Conservation (phyloP, 495 filamentous ascomycete species). For the Physcia stellaris region DNA sequence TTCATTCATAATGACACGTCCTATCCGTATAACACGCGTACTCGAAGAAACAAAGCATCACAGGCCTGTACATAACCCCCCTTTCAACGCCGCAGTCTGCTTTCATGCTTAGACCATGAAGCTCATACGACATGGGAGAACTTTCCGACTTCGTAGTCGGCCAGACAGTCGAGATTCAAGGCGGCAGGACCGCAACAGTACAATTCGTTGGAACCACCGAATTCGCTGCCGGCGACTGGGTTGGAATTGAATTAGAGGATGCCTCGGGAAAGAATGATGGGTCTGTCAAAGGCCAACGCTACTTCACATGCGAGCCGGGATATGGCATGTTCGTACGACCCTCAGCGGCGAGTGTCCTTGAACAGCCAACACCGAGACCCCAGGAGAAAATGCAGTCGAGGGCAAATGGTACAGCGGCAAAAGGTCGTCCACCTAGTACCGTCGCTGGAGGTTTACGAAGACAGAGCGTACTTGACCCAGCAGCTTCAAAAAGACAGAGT, state of each 20-base stretch:
- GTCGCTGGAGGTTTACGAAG: constrained; percentile 20
- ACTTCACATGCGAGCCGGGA: constrained; percentile 71
- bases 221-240: constrained; percentile 75
- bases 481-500: constrained; percentile 47
- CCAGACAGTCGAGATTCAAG: constrained; percentile 53
- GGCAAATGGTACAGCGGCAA: constrained; percentile 15
- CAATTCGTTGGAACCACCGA: constrained; percentile 67
- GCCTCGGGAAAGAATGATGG: constrained; percentile 91
- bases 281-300: constrained; percentile 72
- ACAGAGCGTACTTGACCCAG: constrained; percentile 32
- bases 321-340: constrained; percentile 85
- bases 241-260: constrained; percentile 79
- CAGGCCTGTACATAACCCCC: too few relatives aligned
- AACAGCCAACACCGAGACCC: constrained; percentile 35
- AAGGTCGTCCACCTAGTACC: constrained; percentile 19
- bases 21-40: too few relatives aligned
- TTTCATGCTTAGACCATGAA: too few relatives aligned
- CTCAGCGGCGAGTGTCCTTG: constrained; percentile 43
- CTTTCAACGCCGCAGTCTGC: too few relatives aligned
- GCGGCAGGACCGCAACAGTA: constrained; percentile 63
- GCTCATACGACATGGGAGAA: constrained; percentile 12
- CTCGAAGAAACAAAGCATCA: too few relatives aligned
- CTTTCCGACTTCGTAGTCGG: constrained; percentile 31
- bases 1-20: too few relatives aligned
- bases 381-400: constrained; percentile 18